These are phyloP conservation scores for Cajanus cajan DNA, from an alignment of 306 rosid genomes.

Conservation along the genomic window DNA sequence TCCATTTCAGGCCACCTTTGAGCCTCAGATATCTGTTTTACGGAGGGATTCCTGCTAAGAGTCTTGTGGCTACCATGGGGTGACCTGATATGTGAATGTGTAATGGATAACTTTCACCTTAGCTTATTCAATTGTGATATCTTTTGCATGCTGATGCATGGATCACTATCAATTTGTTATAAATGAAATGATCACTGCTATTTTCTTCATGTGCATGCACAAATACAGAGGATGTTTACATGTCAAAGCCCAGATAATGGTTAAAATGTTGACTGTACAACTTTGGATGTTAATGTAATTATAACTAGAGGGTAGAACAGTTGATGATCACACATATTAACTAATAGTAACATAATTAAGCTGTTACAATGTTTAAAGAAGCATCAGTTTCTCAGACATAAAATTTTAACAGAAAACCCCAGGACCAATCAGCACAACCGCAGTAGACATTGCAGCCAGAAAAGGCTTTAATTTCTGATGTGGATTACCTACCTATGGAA, in stretches of 20 bases:
- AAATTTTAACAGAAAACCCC: background rate
- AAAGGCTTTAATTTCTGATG: constrained; percentile 19
- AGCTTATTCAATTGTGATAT: constrained; percentile 19
- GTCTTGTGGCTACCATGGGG: constrained; percentile 49
- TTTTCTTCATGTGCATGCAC: background rate
- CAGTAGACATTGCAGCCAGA: constrained; percentile 18
- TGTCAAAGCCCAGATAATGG: constrained; percentile 6
- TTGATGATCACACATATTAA: background rate
- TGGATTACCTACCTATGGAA: background rate
- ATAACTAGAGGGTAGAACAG: background rate
- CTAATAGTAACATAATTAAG: background rate
- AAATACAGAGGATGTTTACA: constrained; percentile 13
- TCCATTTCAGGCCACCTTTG: constrained; percentile 52
- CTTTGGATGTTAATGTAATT: constrained; percentile 13
- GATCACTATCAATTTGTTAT: constrained; percentile 24
- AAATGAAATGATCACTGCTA: constrained; percentile 11
- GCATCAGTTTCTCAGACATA: background rate
- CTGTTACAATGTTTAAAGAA: background rate
- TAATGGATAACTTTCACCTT: constrained; percentile 41
- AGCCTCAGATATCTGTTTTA: constrained; percentile 53
- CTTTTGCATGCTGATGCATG: constrained; percentile 31
- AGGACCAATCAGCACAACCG: background rate
- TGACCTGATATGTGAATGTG: constrained; percentile 41
- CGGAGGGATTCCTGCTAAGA: constrained; percentile 45
- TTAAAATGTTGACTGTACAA: background rate